Evolutionary conservation across 2,329 filamentous ascomycete genomes (phyloP).

Genomic region (Xylaria digitata): DNA sequence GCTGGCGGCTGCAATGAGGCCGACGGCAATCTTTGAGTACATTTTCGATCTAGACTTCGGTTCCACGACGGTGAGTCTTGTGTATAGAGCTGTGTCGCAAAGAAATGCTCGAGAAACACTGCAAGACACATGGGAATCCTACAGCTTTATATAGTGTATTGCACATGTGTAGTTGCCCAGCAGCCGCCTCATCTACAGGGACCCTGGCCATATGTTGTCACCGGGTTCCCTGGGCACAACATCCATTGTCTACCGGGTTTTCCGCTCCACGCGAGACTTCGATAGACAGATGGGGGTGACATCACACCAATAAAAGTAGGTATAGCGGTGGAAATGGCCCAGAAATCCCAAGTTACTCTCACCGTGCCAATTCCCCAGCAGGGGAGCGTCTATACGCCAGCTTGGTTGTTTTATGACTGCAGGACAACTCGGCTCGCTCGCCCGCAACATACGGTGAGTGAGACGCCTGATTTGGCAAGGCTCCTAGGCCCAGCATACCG

Average conservation of each 20-base stretch:
- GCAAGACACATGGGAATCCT: not conserved
- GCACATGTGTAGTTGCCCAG: not conserved
- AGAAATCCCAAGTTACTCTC: not conserved
- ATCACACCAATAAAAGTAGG: not conserved
- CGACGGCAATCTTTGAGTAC: constrained; percentile 28
- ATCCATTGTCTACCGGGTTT: not conserved
- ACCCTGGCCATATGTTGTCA: not conserved
- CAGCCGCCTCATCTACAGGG: constrained; percentile 7
- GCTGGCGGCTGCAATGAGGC: constrained; percentile 35
- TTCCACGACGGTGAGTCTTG: not conserved
- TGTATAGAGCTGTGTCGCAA: constrained; percentile 1
- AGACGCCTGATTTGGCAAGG: constrained; percentile 6
- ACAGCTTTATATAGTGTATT: constrained; percentile 19
- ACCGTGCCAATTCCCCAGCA: not conserved
- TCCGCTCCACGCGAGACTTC: not conserved
- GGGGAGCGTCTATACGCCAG: not conserved
- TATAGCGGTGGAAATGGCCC: not conserved
- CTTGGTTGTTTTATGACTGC: not conserved
- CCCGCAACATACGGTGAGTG: not conserved
- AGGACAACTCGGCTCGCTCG: constrained; percentile 8
- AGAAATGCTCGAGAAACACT: not conserved
- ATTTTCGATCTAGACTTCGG: constrained; percentile 23
- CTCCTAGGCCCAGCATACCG: not conserved
- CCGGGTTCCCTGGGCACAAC: not conserved
- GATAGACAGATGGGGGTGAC: not conserved